Conservation (phyloP, 305 asterid genomes). For the Fraxinus paxiana region DNA sequence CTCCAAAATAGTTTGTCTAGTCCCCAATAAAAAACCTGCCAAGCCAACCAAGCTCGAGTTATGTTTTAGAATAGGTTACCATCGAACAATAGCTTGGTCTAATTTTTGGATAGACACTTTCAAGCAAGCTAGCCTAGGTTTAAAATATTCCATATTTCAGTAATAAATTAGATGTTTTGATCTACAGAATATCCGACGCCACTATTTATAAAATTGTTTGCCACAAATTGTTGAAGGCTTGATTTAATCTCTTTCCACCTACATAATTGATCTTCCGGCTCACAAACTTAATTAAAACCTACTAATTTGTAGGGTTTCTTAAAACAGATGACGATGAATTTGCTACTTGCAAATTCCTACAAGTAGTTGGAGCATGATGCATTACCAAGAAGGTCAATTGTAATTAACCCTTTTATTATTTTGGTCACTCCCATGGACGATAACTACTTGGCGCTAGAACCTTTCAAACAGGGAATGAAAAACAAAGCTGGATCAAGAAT, state of each 20-base stretch:
- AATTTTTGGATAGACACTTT: too few relatives aligned
- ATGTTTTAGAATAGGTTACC: background rate
- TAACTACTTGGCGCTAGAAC: background rate
- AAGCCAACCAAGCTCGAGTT: slow-evolving; percentile 11
- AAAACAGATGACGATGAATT: background rate
- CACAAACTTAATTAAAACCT: background rate
- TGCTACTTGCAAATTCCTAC: background rate
- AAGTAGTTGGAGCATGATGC: background rate
- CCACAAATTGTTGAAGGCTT: background rate
- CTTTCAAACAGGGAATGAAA: background rate
- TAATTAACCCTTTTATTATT: background rate
- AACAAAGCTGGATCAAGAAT: background rate
- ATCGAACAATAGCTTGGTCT: too few relatives aligned
- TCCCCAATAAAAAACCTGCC: slow-evolving; percentile 80
- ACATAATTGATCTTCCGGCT: background rate
- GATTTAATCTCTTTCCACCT: background rate
- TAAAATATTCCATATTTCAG: background rate
- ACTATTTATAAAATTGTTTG: background rate
- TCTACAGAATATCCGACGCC: background rate
- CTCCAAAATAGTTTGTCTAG: slow-evolving; percentile 91
- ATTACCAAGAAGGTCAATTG: background rate
- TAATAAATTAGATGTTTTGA: background rate
- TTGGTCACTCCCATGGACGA: background rate
- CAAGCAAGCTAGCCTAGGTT: too few relatives aligned
- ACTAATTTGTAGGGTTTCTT: background rate